Evolutionary conservation across 75 land plant species (phyloP), one percentile per base, ranked within the genome.

Genomic region (Sequoiadendron giganteum): DNA sequence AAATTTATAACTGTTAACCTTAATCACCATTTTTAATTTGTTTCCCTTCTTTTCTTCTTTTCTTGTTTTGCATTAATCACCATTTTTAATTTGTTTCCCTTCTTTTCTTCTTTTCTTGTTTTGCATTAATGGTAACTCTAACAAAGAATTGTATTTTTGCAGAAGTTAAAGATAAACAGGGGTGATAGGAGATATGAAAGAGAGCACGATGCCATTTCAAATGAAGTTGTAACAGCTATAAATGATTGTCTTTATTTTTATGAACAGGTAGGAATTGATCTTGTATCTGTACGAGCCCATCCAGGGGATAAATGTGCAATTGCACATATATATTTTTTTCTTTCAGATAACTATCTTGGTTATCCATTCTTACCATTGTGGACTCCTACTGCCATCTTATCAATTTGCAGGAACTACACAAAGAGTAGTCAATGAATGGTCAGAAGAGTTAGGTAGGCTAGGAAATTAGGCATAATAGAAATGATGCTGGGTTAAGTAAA

Each of bases 181-280:
- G 96, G 90, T 54, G 91, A 88, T 54, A 87, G 87, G 38, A 81
- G 83, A 89, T 89, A 36, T 36, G 38, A 36, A 36, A 36, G 38
- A 36, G 38, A 0, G 88, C 79, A 95, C 15, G 90, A 91, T 85
- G 86, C 90, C 25, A 94, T 95, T 3, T 92, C 99, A 45, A 91
- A 86, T 85, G 99, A 98, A 86, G 92, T 93, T 88, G 99, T 95
- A 77, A 86, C 93, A 83, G 91, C 94, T 21, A 95, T 98, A 86
- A 96, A 96, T 92, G 99, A 98, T 75, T 96, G 96, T 13, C 96
- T 98, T 92, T 95, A 91, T 90, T 98, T 92, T 85, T 98, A 95
- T 92, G 97, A 98, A 90, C 99, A 97, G 97, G 99, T 98, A 55
- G 43, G n/a, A n/a, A 11, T 78, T 56, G 39, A 45, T 75, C 36